Evolutionary conservation across 257 asterid species (phyloP), one percentile per base, ranked within the genome.

Genomic region (Ligustrum vulgare): DNA sequence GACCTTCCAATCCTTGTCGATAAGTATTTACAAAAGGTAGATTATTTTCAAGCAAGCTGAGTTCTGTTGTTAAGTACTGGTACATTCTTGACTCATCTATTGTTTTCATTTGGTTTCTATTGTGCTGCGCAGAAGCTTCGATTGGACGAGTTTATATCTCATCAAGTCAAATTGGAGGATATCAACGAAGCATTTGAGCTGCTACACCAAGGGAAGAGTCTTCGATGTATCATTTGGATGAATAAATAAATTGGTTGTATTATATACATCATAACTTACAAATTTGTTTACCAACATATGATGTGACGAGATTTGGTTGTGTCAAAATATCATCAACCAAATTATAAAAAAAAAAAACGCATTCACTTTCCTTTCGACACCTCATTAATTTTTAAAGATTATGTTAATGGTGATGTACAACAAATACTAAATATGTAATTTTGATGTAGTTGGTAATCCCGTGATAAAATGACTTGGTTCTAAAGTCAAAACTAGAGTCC

Each of bases 181-280:
- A 85, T 83, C 10, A 83, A 85, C 64, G 45, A 63, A 56, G 83
- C 89, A 67, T 83, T 83, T 79, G 82, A 78, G 20, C 69, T 85
- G 16, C 84, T 85, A 35, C 68, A 31, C 7, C 75, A 77, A 23
- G 82, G 84, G 60, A 80, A 78, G 68, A 66, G 83, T 69, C 63
- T 85, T 2, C 81, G 89, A 63, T 83, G 87, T 80, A 79, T 83
- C 77, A 78, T 85, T 41, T 80, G 89, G 87, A 78, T 85, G 86
- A 76, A 74, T 31, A 71, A 67, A 28, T 28, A 28, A 28, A 28
- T 28, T 28, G 31, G 31, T 1, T 28, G 31, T 28, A 28, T 1
- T 28, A 28, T 28, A 28, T 28, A 28, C 31, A 28, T 28, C 31
- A 28, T 28, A 28, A 28, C 31, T 28, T 28, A 28, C 1, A 28